These are phyloP conservation scores for Coccinonectria pachysandricola DNA, from an alignment of 2,329 filamentous ascomycete species.

Conservation along the genomic window DNA sequence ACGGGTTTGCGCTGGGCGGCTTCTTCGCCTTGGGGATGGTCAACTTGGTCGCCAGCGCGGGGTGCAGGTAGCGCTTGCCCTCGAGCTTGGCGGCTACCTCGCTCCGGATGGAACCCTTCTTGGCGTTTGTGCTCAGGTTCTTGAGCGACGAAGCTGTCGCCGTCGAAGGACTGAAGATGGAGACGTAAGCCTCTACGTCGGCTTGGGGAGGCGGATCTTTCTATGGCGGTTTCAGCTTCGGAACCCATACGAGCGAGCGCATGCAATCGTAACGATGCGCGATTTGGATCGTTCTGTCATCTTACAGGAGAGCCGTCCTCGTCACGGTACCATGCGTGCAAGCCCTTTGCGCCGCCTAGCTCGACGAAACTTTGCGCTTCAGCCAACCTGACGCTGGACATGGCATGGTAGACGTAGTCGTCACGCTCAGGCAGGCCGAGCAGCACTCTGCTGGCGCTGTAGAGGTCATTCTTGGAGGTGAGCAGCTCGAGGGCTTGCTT, in stretches of 20 bases:
- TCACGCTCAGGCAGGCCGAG: slow-evolving; percentile 35
- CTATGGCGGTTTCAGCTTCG: slow-evolving; percentile 15
- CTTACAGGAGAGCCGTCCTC: slow-evolving; percentile 25
- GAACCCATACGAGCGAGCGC: no score
- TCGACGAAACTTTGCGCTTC: slow-evolving; percentile 38
- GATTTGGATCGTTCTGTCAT: no score
- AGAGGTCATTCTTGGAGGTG: slow-evolving; percentile 31
- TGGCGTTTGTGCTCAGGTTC: slow-evolving; percentile 53
- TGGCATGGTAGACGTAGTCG: slow-evolving; percentile 41
- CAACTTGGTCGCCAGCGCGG: slow-evolving; percentile 26
- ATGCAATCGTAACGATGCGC: no score
- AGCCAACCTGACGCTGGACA: slow-evolving; percentile 36
- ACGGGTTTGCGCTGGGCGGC: slow-evolving; percentile 46
- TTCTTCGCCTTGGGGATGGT: slow-evolving; percentile 38
- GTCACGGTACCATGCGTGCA: slow-evolving; percentile 40
- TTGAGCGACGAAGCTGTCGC: slow-evolving; percentile 52
- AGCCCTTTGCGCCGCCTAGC: slow-evolving; percentile 32
- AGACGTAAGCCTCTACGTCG: slow-evolving; percentile 57
- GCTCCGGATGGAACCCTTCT: slow-evolving; percentile 49
- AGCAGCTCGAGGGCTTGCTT: slow-evolving; percentile 28
- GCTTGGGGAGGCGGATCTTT: slow-evolving; percentile 38
- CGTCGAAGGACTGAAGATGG: slow-evolving; percentile 53
- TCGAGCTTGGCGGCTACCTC: slow-evolving; percentile 46
- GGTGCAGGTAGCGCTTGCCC: slow-evolving; percentile 40
- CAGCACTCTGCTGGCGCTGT: slow-evolving; percentile 32